phyloP scores from a whole-genome alignment of 2,329 filamentous ascomycete species.

The Fusarium gaditjirri region DNA sequence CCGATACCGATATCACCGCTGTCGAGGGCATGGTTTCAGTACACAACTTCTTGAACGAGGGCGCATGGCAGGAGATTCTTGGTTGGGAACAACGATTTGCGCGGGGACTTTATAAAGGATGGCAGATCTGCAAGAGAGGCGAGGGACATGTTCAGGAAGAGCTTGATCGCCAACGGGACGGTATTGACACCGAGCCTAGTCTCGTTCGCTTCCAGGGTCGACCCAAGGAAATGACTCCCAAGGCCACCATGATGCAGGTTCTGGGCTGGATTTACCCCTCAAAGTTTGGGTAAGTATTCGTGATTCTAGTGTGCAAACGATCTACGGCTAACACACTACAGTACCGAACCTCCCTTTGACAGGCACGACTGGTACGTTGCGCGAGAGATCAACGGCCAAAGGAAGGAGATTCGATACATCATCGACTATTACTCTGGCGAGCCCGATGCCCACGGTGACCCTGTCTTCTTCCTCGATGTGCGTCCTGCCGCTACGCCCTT shows the following conservation, averaged over 20 bases:
- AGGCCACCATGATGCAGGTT: constrained; percentile 84
- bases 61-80: constrained; percentile 94
- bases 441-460: constrained; percentile 85
- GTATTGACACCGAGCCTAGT: constrained; percentile 70
- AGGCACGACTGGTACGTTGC: constrained; percentile 97
- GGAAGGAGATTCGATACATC: constrained; percentile 87
- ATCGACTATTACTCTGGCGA: constrained; percentile 96
- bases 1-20: constrained; percentile 90
- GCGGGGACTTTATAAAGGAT: constrained; percentile 76
- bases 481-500: constrained; percentile 86
- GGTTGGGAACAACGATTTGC: constrained; percentile 92
- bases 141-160: constrained; percentile 68
- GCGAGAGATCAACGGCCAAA: constrained; percentile 73
- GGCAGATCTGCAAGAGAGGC: constrained; percentile 78
- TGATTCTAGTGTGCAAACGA: background rate
- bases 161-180: constrained; percentile 63
- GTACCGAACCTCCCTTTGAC: constrained; percentile 89
- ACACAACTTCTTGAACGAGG: constrained; percentile 98
- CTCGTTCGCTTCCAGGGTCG: constrained; percentile 89
- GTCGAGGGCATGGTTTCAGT: constrained; percentile 98
- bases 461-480: constrained; percentile 96
- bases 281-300: constrained; percentile 74
- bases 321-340: constrained; percentile 49
- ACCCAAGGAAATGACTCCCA: constrained; percentile 89
- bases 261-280: constrained; percentile 82